Conservation (phyloP, 2,329 filamentous ascomycete genomes). For the Penicillium occitanis region DNA sequence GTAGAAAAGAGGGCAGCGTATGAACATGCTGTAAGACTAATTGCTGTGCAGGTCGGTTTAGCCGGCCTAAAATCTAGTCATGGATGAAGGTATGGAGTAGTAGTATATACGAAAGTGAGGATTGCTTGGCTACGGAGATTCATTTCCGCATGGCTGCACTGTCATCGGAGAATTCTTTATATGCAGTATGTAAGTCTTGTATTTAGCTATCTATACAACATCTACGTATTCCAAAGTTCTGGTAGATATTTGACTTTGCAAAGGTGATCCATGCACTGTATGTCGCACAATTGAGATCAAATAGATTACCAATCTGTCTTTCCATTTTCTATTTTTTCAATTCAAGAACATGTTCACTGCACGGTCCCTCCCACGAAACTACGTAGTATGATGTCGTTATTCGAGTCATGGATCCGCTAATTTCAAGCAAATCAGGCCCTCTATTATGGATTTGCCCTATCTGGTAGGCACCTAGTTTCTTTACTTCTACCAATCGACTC, state of each 20-base stretch:
- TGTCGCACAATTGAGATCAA: neutral
- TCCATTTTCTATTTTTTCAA: too few relatives aligned
- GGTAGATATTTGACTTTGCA: neutral
- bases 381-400: neutral
- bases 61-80: neutral
- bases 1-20: neutral
- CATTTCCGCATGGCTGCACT: neutral
- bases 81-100: neutral
- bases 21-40: neutral
- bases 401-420: neutral
- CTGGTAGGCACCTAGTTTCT: neutral
- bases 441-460: neutral
- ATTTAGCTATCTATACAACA: neutral
- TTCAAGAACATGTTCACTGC: neutral
- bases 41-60: neutral
- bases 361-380: neutral
- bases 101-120: neutral
- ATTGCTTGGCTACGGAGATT: neutral
- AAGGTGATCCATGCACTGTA: neutral
- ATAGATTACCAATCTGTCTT: too few relatives aligned
- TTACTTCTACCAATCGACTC: neutral
- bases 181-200: neutral
- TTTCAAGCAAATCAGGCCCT: neutral
- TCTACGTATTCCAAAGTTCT: neutral
- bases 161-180: neutral